phyloP scores from a whole-genome alignment of 2,329 filamentous ascomycete genomes.

The Talaromyces verruculosus region DNA sequence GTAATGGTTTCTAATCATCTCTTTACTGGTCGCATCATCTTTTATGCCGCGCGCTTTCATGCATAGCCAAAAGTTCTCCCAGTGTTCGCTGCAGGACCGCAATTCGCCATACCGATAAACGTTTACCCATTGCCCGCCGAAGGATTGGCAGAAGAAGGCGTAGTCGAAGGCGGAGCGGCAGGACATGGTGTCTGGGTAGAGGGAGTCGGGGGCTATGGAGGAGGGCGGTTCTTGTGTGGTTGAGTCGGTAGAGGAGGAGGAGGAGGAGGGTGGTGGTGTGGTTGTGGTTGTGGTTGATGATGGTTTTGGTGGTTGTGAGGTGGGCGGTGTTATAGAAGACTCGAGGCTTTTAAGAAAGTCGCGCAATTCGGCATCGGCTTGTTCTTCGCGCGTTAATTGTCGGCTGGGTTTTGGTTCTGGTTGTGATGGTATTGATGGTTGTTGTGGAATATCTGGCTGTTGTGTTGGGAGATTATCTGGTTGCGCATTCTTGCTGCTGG shows the following conservation, averaged over 20 bases:
- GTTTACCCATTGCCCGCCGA: constrained; percentile 87
- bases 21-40: constrained; percentile 58
- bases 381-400: constrained; percentile 45
- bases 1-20: constrained; percentile 65
- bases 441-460: background rate
- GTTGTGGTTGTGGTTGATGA: constrained; percentile 22
- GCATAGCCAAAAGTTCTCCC: constrained; percentile 97
- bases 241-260: constrained; percentile 19
- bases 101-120: constrained; percentile 83
- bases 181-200: constrained; percentile 79
- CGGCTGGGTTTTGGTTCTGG: constrained; percentile 23
- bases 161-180: constrained; percentile 88
- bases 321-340: background rate
- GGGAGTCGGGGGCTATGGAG: constrained; percentile 60
- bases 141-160: constrained; percentile 89
- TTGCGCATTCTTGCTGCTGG: constrained; percentile 24
- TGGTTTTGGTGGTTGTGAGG: background rate
- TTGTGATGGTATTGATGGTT: background rate
- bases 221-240: constrained; percentile 24
- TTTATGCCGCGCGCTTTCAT: constrained; percentile 69
- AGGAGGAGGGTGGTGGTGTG: constrained; percentile 19
- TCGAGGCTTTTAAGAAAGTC: constrained; percentile 54
- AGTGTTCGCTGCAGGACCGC: constrained; percentile 76
- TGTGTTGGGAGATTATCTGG: background rate
- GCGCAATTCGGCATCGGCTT: constrained; percentile 56